Conservation (phyloP, 176 grass and related monocot species). For the Hordeum marinum region DNA sequence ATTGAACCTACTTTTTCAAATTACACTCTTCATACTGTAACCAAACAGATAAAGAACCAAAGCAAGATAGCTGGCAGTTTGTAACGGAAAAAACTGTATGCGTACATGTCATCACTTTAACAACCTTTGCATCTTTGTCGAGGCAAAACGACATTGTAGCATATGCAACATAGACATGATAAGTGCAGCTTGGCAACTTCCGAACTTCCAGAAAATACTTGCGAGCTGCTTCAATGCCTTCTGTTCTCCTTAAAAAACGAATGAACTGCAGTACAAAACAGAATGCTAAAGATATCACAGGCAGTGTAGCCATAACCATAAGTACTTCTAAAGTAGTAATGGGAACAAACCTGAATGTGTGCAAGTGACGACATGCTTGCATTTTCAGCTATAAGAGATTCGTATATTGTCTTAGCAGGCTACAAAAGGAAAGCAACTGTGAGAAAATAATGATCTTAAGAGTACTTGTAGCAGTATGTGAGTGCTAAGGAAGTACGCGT, state of each 20-base stretch:
- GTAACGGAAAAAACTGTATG: background rate
- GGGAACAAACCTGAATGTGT: constrained; percentile 69
- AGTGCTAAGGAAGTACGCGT: constrained; percentile 20
- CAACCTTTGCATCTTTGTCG: constrained; percentile 94
- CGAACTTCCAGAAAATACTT: constrained; percentile 92
- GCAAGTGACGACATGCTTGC: constrained; percentile 50
- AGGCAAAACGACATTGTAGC: constrained; percentile 88
- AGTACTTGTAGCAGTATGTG: constrained; percentile 1
- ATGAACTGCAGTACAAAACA: constrained; percentile 58
- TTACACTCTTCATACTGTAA: background rate
- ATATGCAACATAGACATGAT: constrained; percentile 95
- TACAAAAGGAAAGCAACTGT: constrained; percentile 25
- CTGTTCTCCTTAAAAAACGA: constrained; percentile 92
- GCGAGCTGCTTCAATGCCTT: constrained; percentile 84
- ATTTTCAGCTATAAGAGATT: constrained; percentile 68
- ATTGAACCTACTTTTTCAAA: constrained; percentile 4
- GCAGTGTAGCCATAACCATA: background rate
- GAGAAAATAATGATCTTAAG: constrained; percentile 13
- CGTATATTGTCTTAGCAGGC: constrained; percentile 86
- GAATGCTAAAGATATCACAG: constrained; percentile 18
- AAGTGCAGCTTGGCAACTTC: constrained; percentile 74
- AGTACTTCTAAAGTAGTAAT: constrained; percentile 20
- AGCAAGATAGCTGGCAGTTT: background rate
- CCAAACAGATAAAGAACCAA: background rate
- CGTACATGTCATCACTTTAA: constrained; percentile 21